Percentiles rank a stretch among this genome's conserved stretches.
Evolutionary conservation across 805 yeast genomes (phyloP).

Genomic region (Saturnispora gosingensis): DNA sequence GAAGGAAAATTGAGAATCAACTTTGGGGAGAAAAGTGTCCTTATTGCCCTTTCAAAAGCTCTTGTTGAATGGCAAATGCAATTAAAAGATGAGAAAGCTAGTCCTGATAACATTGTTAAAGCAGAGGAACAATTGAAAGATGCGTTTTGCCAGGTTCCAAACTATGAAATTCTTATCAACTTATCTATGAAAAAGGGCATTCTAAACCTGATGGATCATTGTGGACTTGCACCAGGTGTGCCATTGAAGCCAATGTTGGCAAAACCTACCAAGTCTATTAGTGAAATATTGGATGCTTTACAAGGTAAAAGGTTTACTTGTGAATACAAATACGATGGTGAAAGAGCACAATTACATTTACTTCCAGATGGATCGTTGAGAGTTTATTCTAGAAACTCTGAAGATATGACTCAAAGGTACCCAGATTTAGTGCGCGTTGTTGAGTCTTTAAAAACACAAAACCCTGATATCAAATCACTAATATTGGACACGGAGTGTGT

Average conservation of each 20-base stretch:
- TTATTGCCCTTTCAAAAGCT: constrained; percentile 78
- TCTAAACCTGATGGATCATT: constrained; percentile 49
- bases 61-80: constrained; percentile 51
- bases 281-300: constrained; percentile 87
- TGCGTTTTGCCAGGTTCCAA: constrained; percentile 84
- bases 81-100: constrained; percentile 20
- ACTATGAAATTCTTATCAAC: constrained; percentile 70
- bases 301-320: constrained; percentile 82
- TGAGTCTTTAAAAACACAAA: constrained; percentile 32
- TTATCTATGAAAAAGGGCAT: constrained; percentile 63
- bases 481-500: constrained; percentile 96
- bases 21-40: constrained; percentile 86
- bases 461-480: constrained; percentile 40
- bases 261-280: constrained; percentile 88
- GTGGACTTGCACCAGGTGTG: constrained; percentile 80
- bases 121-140: constrained; percentile 79
- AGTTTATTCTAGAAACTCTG: constrained; percentile 89
- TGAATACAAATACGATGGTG: constrained; percentile 97
- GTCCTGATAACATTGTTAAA: constrained; percentile 38
- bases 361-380: constrained; percentile 54
- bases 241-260: constrained; percentile 98
- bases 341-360: constrained; percentile 89
- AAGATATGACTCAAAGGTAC: constrained; percentile 92
- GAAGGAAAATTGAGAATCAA: constrained; percentile 93
- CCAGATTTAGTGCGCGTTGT: constrained; percentile 78